Evolutionary conservation across 1,284 basidiomycete genomes (phyloP).

Genomic region (Malassezia nana): DNA sequence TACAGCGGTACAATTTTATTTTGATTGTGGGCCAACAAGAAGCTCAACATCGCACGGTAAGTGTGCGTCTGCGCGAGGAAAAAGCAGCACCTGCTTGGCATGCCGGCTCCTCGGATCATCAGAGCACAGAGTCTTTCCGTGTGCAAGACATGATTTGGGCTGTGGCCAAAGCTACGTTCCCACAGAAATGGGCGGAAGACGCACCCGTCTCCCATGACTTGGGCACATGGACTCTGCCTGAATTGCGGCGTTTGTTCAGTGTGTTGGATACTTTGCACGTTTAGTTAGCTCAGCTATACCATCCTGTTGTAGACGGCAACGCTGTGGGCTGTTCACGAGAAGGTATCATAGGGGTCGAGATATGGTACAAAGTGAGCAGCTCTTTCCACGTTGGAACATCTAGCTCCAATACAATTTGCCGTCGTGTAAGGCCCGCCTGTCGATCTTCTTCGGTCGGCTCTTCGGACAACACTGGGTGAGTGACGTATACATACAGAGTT

Average conservation of each 20-base stretch:
- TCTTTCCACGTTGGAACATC: constrained; percentile 70
- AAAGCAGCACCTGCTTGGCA: constrained; percentile 8
- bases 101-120: not conserved
- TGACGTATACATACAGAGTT: constrained; percentile 57
- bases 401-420: constrained; percentile 74
- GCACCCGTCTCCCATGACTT: constrained; percentile 10
- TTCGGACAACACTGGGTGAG: not conserved
- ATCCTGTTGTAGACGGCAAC: not conserved
- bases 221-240: constrained; percentile 20
- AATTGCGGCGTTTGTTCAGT: constrained; percentile 21
- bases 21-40: constrained; percentile 42
- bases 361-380: constrained; percentile 69
- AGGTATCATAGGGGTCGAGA: constrained; percentile 55
- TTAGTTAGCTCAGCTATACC: constrained; percentile 13
- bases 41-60: constrained; percentile 26
- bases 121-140: not conserved
- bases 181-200: not conserved
- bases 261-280: constrained; percentile 23
- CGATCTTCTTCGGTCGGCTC: constrained; percentile 56
- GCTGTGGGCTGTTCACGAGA: constrained; percentile 10
- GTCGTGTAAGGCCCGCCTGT: constrained; percentile 58
- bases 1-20: constrained; percentile 36
- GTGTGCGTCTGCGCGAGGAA: constrained; percentile 28
- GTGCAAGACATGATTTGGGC: constrained; percentile 6
- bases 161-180: constrained; percentile 3